phyloP scores from a whole-genome alignment of 306 rosid species.

The Cicer yamashitae region DNA sequence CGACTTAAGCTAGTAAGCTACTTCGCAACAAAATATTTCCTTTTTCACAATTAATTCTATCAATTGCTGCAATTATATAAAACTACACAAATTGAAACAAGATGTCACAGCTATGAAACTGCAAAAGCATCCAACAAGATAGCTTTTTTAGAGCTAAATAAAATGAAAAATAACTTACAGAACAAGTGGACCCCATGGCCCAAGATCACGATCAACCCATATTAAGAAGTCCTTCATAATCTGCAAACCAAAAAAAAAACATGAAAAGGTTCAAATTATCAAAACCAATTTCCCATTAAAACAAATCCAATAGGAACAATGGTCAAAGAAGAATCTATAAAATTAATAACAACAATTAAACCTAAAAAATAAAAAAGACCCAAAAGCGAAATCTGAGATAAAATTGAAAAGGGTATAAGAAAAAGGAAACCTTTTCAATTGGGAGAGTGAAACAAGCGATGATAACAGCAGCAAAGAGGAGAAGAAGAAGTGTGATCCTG shows the following conservation, averaged over 20 bases:
- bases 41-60: constrained; percentile 21
- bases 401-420: not conserved
- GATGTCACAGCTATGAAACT: not conserved
- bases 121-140: not conserved
- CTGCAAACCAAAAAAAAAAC: constrained; percentile 51
- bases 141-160: not conserved
- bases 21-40: constrained; percentile 18
- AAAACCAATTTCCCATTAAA: not conserved
- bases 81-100: constrained; percentile 32
- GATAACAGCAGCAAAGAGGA: constrained; percentile 67
- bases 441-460: constrained; percentile 85
- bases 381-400: constrained; percentile 16
- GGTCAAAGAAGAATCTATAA: not conserved
- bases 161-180: constrained; percentile 64
- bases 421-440: constrained; percentile 69
- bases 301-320: constrained; percentile 3
- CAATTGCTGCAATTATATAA: constrained; percentile 24
- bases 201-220: constrained; percentile 95
- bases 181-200: constrained; percentile 91
- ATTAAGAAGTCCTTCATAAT: constrained; percentile 81
- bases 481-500: constrained; percentile 69
- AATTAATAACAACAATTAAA: not conserved
- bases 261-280: not conserved
- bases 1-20: constrained; percentile 21
- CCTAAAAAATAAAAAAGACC: not conserved